phyloP scores from a whole-genome alignment of 805 yeast genomes.

The Ogataea dorogensis region DNA sequence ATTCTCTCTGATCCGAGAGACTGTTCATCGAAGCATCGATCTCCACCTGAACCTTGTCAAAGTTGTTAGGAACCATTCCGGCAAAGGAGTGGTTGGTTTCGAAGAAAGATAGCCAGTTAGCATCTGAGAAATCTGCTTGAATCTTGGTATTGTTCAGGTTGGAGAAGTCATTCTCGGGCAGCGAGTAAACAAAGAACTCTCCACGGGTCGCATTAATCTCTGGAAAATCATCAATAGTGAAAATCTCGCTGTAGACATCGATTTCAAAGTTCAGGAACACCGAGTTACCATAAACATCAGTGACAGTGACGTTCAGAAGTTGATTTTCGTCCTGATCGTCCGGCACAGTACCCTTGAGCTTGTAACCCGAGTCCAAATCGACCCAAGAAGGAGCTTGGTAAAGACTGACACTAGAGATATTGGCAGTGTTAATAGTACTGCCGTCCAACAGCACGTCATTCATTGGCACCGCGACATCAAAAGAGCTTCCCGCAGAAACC shows the following conservation, averaged over 20 bases:
- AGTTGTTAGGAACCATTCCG: conserved; percentile 62
- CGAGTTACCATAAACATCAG: conserved; percentile 59
- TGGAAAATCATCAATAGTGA: conserved; percentile 51
- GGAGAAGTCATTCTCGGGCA: conserved; percentile 56
- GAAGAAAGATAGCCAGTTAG: conserved; percentile 68
- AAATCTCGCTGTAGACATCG: conserved; percentile 51
- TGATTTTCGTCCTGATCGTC: conserved; percentile 37
- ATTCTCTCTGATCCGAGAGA: conserved; percentile 39
- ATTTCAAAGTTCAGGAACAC: conserved; percentile 58
- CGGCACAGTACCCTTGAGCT: conserved; percentile 60
- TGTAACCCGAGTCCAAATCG: conserved; percentile 37
- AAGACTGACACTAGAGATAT: conserved; percentile 54
- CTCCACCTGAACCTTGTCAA: conserved; percentile 39
- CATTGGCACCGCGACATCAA: conserved; percentile 61
- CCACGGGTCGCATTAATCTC: conserved; percentile 70
- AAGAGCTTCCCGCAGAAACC: conserved; percentile 59
- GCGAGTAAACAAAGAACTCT: conserved; percentile 53
- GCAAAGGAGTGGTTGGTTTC: conserved; percentile 57
- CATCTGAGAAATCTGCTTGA: conserved; percentile 40
- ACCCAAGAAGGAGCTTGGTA: conserved; percentile 63
- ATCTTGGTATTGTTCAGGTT: conserved; percentile 50
- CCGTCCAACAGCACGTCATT: conserved; percentile 65
- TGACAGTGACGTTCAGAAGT: conserved; percentile 52
- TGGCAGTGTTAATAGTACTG: conserved; percentile 40
- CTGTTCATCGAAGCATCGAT: conserved; percentile 42